phyloP scores from a whole-genome alignment of 2,329 filamentous ascomycete species.

The Hypocreales sp. region DNA sequence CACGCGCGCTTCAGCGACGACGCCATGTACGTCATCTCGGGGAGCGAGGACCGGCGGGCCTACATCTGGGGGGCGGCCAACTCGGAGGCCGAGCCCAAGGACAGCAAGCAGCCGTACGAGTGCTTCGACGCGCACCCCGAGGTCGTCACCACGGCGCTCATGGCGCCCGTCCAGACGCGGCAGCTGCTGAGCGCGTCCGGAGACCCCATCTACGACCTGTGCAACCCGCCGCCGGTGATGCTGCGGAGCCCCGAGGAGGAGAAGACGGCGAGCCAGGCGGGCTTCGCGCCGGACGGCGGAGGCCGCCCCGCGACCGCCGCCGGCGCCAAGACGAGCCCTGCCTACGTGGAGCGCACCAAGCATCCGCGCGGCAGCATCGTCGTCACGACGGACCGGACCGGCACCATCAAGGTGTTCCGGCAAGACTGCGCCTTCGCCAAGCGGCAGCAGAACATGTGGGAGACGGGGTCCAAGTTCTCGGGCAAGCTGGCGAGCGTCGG shows the following conservation, averaged over 20 bases:
- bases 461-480: slow-evolving; percentile 62
- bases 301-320: slow-evolving; percentile 10
- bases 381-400: slow-evolving; percentile 76
- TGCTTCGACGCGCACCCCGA: slow-evolving; percentile 82
- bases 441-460: slow-evolving; percentile 61
- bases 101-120: slow-evolving; percentile 73
- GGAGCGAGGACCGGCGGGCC: slow-evolving; percentile 78
- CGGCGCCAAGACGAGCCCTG: slow-evolving; percentile 53
- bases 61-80: slow-evolving; percentile 63
- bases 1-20: slow-evolving; percentile 81
- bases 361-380: slow-evolving; percentile 82
- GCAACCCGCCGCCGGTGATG: slow-evolving; percentile 83
- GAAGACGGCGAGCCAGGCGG: slow-evolving; percentile 24
- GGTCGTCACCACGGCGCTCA: slow-evolving; percentile 76
- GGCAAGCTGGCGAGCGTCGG: slow-evolving; percentile 48
- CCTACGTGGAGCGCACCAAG: slow-evolving; percentile 59
- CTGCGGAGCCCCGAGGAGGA: slow-evolving; percentile 63
- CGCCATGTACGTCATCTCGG: slow-evolving; percentile 72
- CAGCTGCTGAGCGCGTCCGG: slow-evolving; percentile 66
- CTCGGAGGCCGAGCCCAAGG: slow-evolving; percentile 48
- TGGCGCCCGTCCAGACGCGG: slow-evolving; percentile 67
- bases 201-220: slow-evolving; percentile 90
- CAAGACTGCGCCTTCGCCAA: slow-evolving; percentile 84
- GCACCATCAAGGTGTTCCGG: slow-evolving; percentile 84
- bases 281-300: slow-evolving; percentile 14